Conservation (phyloP, 805 yeast genomes). For the Candida montana region DNA sequence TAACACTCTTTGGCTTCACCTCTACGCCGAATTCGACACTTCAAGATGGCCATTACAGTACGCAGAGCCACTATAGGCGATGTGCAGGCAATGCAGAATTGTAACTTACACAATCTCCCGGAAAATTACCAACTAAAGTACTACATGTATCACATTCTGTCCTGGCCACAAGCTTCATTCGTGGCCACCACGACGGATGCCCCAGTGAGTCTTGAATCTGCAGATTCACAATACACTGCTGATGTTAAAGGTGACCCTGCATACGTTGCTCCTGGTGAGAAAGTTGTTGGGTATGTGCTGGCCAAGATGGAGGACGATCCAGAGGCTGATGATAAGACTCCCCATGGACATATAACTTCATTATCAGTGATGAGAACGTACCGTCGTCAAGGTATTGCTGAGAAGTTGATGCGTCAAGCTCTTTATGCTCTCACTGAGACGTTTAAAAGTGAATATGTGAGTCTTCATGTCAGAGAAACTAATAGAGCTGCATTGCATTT, state of each 20-base stretch:
- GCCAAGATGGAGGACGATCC: conserved; percentile 98
- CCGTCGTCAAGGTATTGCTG: conserved; percentile 93
- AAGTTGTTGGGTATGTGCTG: conserved; percentile 91
- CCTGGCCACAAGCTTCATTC: conserved; percentile 98
- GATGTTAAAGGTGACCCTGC: conserved; percentile 53
- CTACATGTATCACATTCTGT: conserved; percentile 85
- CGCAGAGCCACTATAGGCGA: conserved; percentile 84
- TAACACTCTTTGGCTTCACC: neutral
- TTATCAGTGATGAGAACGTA: conserved; percentile 93
- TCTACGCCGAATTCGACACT: too few relatives aligned
- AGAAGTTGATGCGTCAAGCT: conserved; percentile 80
- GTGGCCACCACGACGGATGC: conserved; percentile 81
- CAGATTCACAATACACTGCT: conserved; percentile 2
- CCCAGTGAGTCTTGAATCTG: conserved; percentile 10
- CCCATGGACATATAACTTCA: conserved; percentile 92
- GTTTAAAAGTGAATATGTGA: conserved; percentile 76
- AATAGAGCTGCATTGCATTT: conserved; percentile 92
- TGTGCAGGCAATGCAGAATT: conserved; percentile 93
- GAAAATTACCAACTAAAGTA: conserved; percentile 91
- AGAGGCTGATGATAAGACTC: conserved; percentile 58
- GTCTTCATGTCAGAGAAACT: conserved; percentile 88
- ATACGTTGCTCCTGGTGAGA: conserved; percentile 62
- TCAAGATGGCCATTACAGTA: conserved; percentile 72
- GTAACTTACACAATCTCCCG: conserved; percentile 85
- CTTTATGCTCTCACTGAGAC: conserved; percentile 75